Conservation (phyloP, 192 early-diverging fungal species). For the Rhizophagus clarus region DNA sequence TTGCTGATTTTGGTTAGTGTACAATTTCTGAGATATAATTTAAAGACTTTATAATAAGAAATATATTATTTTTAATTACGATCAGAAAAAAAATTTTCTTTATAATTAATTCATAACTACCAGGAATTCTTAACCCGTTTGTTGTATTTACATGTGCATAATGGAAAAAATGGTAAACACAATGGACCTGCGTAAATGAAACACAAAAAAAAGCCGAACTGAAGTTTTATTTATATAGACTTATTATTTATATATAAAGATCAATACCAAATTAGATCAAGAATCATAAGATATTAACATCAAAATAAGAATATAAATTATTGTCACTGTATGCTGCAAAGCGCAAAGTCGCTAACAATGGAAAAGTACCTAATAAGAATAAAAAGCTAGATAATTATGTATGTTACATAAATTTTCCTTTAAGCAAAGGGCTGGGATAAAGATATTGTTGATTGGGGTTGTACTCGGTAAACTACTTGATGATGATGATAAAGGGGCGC, state of each 20-base stretch:
- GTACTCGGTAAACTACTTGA: background rate
- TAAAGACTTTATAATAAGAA: background rate
- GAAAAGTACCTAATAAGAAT: background rate
- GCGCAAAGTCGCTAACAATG: background rate
- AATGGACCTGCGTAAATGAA: background rate
- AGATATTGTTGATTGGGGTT: background rate
- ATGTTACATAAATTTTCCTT: background rate
- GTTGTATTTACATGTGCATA: background rate
- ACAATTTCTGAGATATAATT: background rate
- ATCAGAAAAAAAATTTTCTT: background rate
- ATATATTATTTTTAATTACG: background rate
- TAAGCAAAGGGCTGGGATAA: background rate
- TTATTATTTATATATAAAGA: background rate
- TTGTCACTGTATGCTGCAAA: slow-evolving; percentile 8
- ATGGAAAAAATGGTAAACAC: background rate
- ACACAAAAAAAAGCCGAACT: background rate
- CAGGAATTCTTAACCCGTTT: background rate
- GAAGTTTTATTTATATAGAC: slow-evolving; percentile 1
- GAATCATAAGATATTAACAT: slow-evolving; percentile 11
- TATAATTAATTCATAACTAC: background rate
- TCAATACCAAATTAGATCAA: background rate
- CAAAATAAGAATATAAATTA: background rate
- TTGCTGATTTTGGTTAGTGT: background rate
- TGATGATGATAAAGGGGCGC: background rate
- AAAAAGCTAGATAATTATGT: background rate